Evolutionary conservation across 768 basidiomycete species (phyloP), one percentile per base, ranked within the genome.

Genomic region (Hirschioporus abietinus): DNA sequence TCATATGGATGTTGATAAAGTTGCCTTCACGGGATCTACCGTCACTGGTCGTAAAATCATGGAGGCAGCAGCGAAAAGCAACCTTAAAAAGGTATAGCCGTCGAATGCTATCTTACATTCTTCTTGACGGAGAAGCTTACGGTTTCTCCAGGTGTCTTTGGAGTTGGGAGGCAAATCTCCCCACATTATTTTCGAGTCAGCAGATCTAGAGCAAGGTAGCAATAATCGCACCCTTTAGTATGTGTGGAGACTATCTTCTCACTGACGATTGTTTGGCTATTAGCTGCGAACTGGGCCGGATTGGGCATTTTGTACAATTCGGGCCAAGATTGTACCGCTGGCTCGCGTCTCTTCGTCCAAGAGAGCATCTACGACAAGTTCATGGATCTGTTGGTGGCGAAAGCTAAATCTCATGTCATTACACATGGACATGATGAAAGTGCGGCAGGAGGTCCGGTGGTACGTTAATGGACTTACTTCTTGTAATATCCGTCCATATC

Each of bases 91-190:
- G 83, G 95, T 85, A 64, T 20, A 70, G 71, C 70, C 71, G 67
- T 69, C 72, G 72, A 72, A 59, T 26, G 57, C 3, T 24, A 15
- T 58, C n/a, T 7, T 35, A 17, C 23, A 7, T 27, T 61, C 5
- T 61, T 52, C 27, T 1, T 35, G 63, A 58, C 57, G 34, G 52
- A 24, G 35, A 65, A 67, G 26, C 64, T 36, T 66, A 30, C 64
- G 63, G 58, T 17, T 36, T 69, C 63, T 66, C 71, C 66, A 90
- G 89, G 84, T 97, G 58, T 95, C 95, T 24, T 83, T 99, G 63
- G 96, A 99, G 76, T 86, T 99, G 6, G 95, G 96, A 35, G 96
- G 96, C 59, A 97, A 98, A 79, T 93, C 90, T 26, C 92, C 92
- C 20, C 88, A 93, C 70, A 79, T 99, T 68, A 80, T 98, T 69